Evolutionary conservation across 1,139 yeast genomes (phyloP).

Genomic region (Yamadazyma sp.): DNA sequence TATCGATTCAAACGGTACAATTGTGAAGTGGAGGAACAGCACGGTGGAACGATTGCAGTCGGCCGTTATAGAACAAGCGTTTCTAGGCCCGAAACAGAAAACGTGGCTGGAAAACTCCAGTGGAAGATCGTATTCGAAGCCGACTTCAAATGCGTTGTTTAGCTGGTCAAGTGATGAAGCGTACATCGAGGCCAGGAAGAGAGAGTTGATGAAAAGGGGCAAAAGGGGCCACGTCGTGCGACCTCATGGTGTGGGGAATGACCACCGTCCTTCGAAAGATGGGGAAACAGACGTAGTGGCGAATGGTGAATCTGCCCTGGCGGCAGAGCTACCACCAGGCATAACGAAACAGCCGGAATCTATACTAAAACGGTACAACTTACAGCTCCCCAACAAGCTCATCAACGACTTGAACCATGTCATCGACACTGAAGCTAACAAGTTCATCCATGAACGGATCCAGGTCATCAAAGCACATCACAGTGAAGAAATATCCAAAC

Average conservation of each 20-base stretch:
- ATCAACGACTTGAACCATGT: slow-evolving; percentile 26
- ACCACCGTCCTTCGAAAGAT: background rate
- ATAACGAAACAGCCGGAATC: slow-evolving; percentile 1
- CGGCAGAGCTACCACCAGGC: background rate
- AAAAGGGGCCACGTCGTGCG: background rate
- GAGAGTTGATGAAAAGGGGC: slow-evolving; percentile 21
- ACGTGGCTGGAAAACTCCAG: slow-evolving; percentile 4
- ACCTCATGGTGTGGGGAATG: no score
- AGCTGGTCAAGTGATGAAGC: slow-evolving; percentile 48
- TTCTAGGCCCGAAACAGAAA: slow-evolving; percentile 17
- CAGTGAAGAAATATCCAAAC: slow-evolving; percentile 36
- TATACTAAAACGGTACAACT: slow-evolving; percentile 6
- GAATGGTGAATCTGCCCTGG: no score
- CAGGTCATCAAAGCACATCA: slow-evolving; percentile 41
- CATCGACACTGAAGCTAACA: slow-evolving; percentile 39
- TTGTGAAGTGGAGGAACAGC: slow-evolving; percentile 30
- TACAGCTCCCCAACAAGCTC: slow-evolving; percentile 19
- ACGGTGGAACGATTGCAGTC: slow-evolving; percentile 28
- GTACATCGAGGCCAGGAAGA: slow-evolving; percentile 34
- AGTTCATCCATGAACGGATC: slow-evolving; percentile 40
- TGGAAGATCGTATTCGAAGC: slow-evolving; percentile 10
- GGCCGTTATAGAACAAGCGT: slow-evolving; percentile 31
- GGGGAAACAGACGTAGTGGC: background rate
- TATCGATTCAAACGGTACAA: slow-evolving; percentile 18
- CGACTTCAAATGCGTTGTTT: slow-evolving; percentile 36